Percentiles rank a stretch among this genome's conserved stretches.
These are phyloP conservation scores for Aspergillus nanangensis DNA, from an alignment of 495 filamentous ascomycete species.

Conservation along the genomic window DNA sequence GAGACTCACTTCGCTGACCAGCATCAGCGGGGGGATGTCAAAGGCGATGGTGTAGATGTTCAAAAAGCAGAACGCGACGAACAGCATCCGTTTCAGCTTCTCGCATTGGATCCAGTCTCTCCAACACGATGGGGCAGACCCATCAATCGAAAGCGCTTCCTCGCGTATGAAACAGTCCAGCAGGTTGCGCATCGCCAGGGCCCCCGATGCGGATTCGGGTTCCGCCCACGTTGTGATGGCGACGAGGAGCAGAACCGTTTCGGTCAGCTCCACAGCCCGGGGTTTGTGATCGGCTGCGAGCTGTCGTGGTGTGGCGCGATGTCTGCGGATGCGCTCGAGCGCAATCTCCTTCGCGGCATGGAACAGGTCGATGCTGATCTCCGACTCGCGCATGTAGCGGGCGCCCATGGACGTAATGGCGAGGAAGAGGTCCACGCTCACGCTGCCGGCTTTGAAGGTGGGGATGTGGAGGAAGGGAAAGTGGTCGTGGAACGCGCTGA, in stretches of 20 bases:
- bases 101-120: slow-evolving; percentile 47
- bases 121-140: slow-evolving; percentile 33
- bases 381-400: slow-evolving; percentile 36
- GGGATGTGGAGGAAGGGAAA: slow-evolving; percentile 66
- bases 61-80: slow-evolving; percentile 46
- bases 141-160: slow-evolving; percentile 27
- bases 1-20: slow-evolving; percentile 59
- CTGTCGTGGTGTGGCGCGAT: no score
- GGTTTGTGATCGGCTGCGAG: no score
- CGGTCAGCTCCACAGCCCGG: no score
- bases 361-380: no score
- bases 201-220: no score
- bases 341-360: slow-evolving; percentile 35
- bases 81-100: slow-evolving; percentile 38
- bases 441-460: slow-evolving; percentile 49
- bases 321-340: slow-evolving; percentile 33
- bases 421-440: slow-evolving; percentile 55
- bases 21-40: slow-evolving; percentile 46
- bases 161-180: slow-evolving; percentile 29
- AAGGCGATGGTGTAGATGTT: slow-evolving; percentile 48
- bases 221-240: no score
- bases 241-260: no score
- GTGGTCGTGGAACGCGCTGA: slow-evolving; percentile 64
- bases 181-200: slow-evolving; percentile 26
- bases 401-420: slow-evolving; percentile 62